These are phyloP conservation scores for Mycena rebaudengoi DNA, from an alignment of 768 basidiomycete species.

Conservation along the genomic window DNA sequence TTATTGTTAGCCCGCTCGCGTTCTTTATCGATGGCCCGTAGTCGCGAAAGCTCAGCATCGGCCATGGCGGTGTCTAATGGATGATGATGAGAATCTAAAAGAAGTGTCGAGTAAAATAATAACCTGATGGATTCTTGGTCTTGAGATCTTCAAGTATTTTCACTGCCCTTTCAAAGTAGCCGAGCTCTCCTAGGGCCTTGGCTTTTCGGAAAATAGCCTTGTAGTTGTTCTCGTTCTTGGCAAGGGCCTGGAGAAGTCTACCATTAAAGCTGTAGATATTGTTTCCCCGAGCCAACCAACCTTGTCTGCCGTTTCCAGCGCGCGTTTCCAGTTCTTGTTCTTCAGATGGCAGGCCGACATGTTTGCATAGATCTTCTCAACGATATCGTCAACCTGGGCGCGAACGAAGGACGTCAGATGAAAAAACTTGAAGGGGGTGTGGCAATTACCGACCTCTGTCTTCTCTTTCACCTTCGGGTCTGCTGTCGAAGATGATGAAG, in stretches of 20 bases:
- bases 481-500: slow-evolving; percentile 24
- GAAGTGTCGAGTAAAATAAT: slow-evolving; percentile 32
- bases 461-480: slow-evolving; percentile 59
- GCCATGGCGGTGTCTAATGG: slow-evolving; percentile 49
- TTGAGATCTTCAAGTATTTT: slow-evolving; percentile 71
- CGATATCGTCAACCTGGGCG: slow-evolving; percentile 71
- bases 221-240: slow-evolving; percentile 77
- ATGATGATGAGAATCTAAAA: not conserved
- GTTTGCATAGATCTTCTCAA: slow-evolving; percentile 87
- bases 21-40: slow-evolving; percentile 71
- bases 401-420: not conserved
- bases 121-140: slow-evolving; percentile 69
- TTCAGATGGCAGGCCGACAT: slow-evolving; percentile 88
- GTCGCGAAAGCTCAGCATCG: slow-evolving; percentile 70
- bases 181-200: slow-evolving; percentile 79
- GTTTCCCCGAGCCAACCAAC: slow-evolving; percentile 43
- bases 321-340: slow-evolving; percentile 81
- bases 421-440: not conserved
- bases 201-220: slow-evolving; percentile 86
- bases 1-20: slow-evolving; percentile 70
- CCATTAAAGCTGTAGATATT: not conserved
- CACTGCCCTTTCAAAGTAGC: slow-evolving; percentile 78
- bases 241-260: slow-evolving; percentile 62
- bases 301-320: slow-evolving; percentile 84
- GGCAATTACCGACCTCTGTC: slow-evolving; percentile 62